phyloP scores from a whole-genome alignment of 2,329 filamentous ascomycete genomes.

The Scedosporium boydii region DNA sequence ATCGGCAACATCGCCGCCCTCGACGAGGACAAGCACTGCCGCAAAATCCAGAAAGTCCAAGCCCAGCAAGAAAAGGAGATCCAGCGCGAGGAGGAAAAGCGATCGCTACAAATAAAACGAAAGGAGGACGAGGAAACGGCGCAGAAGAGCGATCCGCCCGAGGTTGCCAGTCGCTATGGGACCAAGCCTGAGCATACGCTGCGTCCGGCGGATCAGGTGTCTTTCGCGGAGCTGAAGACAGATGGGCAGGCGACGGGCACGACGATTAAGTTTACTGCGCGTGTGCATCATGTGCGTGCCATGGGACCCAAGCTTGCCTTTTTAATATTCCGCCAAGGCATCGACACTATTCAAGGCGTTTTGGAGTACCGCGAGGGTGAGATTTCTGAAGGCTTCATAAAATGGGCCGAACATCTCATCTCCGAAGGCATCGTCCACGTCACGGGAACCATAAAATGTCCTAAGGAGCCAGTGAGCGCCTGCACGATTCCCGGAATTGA shows the following conservation, averaged over 20 bases:
- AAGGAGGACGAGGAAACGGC: constrained; percentile 23
- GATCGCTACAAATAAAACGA: constrained; percentile 19
- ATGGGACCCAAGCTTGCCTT: constrained; percentile 79
- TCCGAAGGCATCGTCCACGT: constrained; percentile 72
- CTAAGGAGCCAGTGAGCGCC: constrained; percentile 65
- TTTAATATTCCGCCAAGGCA: constrained; percentile 76
- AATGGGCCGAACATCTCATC: constrained; percentile 77
- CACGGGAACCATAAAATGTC: constrained; percentile 61
- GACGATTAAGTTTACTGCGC: constrained; percentile 55
- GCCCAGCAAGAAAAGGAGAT: constrained; percentile 23
- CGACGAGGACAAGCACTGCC: constrained; percentile 20
- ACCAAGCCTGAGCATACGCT: constrained; percentile 15
- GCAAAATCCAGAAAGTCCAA: constrained; percentile 21
- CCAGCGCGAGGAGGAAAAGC: constrained; percentile 21
- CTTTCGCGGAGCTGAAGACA: constrained; percentile 9
- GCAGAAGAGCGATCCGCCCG: constrained; percentile 17
- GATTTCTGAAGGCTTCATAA: constrained; percentile 55
- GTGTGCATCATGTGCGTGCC: constrained; percentile 70
- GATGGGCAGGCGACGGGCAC: constrained; percentile 43
- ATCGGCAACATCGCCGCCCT: constrained; percentile 25
- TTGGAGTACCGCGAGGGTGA: constrained; percentile 31
- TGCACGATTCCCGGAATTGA: constrained; percentile 70
- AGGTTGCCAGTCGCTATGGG: constrained; percentile 20
- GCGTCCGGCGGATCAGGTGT: constrained; percentile 24
- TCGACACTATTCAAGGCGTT: constrained; percentile 76